phyloP scores from a whole-genome alignment of 2,329 filamentous ascomycete genomes.

The Penicillium sp. region DNA sequence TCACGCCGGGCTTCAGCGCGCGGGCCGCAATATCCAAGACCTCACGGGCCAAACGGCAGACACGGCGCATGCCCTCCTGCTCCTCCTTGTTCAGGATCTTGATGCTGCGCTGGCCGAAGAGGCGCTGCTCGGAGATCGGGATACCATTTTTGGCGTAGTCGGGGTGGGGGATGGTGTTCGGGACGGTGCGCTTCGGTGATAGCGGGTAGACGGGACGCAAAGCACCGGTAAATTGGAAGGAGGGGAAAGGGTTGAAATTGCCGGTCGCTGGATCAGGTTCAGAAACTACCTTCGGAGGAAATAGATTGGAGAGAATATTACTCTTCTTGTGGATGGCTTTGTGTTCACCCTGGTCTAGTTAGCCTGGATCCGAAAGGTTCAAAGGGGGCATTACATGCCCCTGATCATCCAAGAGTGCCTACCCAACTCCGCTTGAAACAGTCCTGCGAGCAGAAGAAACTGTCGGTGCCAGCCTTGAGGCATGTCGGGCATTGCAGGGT shows the following conservation, averaged over 20 bases:
- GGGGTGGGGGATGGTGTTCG: slow-evolving; percentile 75
- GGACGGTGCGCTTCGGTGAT: slow-evolving; percentile 68
- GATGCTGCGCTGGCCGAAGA: slow-evolving; percentile 74
- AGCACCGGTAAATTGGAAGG: slow-evolving; percentile 75
- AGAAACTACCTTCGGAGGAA: slow-evolving; percentile 80
- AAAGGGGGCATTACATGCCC: slow-evolving; percentile 6
- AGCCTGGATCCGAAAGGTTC: background rate
- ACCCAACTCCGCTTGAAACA: slow-evolving; percentile 99
- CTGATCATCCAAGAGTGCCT: slow-evolving; percentile 42
- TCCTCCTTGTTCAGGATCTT: slow-evolving; percentile 76
- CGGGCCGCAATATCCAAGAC: slow-evolving; percentile 88
- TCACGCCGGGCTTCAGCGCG: slow-evolving; percentile 83
- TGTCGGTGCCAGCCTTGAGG: slow-evolving; percentile 83
- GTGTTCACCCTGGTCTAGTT: slow-evolving; percentile 65
- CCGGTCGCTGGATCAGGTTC: slow-evolving; percentile 88
- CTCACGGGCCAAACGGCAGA: slow-evolving; percentile 81
- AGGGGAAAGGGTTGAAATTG: slow-evolving; percentile 87
- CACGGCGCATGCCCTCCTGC: slow-evolving; percentile 88
- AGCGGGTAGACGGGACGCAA: slow-evolving; percentile 86
- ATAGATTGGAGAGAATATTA: slow-evolving; percentile 69
- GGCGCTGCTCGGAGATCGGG: slow-evolving; percentile 61
- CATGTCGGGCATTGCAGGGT: slow-evolving; percentile 92
- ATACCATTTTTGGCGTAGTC: slow-evolving; percentile 88
- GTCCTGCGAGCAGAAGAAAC: slow-evolving; percentile 96
- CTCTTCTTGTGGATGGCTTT: slow-evolving; percentile 81